Evolutionary conservation across 2,329 filamentous ascomycete genomes (phyloP).

Genomic region (Arachnomyces sp.): DNA sequence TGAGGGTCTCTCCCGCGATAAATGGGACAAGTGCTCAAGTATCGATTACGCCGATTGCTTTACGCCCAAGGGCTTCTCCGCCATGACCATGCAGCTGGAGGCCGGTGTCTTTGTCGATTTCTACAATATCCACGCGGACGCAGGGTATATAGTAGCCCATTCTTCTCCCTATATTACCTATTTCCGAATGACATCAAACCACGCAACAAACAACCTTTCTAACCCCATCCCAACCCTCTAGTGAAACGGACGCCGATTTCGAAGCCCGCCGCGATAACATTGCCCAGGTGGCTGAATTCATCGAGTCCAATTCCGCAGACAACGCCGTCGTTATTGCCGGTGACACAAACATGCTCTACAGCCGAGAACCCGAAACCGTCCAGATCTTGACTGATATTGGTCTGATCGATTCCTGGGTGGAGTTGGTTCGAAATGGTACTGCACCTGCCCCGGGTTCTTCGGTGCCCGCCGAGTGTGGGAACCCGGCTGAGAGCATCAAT

Average conservation of each 20-base stretch:
- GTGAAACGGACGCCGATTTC: conserved; percentile 33
- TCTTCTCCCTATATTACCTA: no score
- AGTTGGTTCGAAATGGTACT: conserved; percentile 44
- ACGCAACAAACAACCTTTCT: no score
- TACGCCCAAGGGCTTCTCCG: conserved; percentile 63
- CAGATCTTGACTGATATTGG: conserved; percentile 46
- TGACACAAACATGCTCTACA: conserved; percentile 61
- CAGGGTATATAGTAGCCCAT: no score
- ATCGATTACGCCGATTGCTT: conserved; percentile 53
- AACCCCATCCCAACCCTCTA: no score
- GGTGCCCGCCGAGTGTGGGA: conserved; percentile 43
- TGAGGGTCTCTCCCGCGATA: conserved; percentile 48
- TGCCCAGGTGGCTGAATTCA: conserved; percentile 52
- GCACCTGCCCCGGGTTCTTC: conserved; percentile 37
- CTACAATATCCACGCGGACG: conserved; percentile 62
- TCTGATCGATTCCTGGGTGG: conserved; percentile 54
- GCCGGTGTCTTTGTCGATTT: conserved; percentile 52
- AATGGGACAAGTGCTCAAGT: conserved; percentile 54
- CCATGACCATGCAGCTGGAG: conserved; percentile 52
- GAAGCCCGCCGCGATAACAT: conserved; percentile 53
- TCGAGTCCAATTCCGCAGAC: conserved; percentile 48
- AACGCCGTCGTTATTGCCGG: conserved; percentile 59
- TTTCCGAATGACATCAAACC: no score
- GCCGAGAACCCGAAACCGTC: conserved; percentile 48
- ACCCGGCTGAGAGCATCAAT: conserved; percentile 45